Evolutionary conservation across 1,284 basidiomycete species (phyloP), one percentile per base, ranked within the genome.

Genomic region (Butyriboletus appendiculatus): DNA sequence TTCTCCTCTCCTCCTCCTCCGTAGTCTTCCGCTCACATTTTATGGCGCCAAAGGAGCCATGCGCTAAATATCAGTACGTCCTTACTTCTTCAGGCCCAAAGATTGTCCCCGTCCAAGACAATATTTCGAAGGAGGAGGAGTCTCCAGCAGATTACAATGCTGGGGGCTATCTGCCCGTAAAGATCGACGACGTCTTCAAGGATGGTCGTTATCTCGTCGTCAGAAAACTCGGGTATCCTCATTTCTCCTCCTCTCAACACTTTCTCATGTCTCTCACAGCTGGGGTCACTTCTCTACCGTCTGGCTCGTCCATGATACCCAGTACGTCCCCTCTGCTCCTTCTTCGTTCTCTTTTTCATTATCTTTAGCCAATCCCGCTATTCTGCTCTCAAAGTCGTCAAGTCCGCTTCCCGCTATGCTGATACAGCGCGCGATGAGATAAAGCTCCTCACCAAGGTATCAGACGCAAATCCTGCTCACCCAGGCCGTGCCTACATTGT

Each of bases 201-300:
- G 78, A 88, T 60, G 85, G 81, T 53, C 81, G 91, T 48, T 96
- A 96, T 70, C 75, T 81, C 45, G 85, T 94, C 52, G 76, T 93
- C 38, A 78, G 93, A 59, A 96, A 96, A 72, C 81, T 96, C 26
- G 94, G 93, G 79, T 90, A 63, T 53, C 79, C 73, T 30, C 48
- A 40, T 33, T 49, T 39, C 42, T 46, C 47, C 42, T 55, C 55
- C 44, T 43, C 61, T 57, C 40, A 37, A 34, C 58, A 48, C 52
- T 59, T 51, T 64, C 60, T 64, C 52, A 73, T 69, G 55, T 58
- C 6, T 24, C 5, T 57, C 53, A 30, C 49, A 90, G 88, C 55
- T 96, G 93, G 93, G 93, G 93, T 46, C 92, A 95, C 74, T 96
- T 96, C 71, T 90, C 88, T 2, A 90, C 90, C 40, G 90, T 92